phyloP scores from a whole-genome alignment of 2,329 filamentous ascomycete genomes.

The Ceratocystis harringtonii region DNA sequence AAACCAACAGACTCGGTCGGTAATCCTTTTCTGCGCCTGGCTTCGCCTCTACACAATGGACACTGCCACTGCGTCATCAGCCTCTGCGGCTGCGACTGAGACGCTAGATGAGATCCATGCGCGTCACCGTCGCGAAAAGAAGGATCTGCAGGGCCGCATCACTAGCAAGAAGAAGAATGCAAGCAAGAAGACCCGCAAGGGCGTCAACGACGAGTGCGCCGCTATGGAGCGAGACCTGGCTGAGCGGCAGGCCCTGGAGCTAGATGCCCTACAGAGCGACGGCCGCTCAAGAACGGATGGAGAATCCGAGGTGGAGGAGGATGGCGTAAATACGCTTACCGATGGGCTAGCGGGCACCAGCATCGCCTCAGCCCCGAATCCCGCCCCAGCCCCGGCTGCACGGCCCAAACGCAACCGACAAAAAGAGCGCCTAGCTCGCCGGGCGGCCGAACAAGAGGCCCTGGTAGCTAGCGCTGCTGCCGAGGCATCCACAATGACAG shows the following conservation, averaged over 20 bases:
- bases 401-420: conserved; percentile 69
- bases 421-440: conserved; percentile 77
- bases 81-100: conserved; percentile 22
- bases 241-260: conserved; percentile 50
- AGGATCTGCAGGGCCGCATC: conserved; percentile 68
- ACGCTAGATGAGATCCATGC: conserved; percentile 61
- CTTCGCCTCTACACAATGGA: background rate
- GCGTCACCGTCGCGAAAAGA: conserved; percentile 75
- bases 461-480: conserved; percentile 36
- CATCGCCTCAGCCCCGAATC: background rate
- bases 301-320: conserved; percentile 13
- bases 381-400: conserved; percentile 13
- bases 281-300: background rate
- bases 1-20: too few relatives aligned
- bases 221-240: conserved; percentile 50
- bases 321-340: conserved; percentile 11
- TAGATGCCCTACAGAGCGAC: conserved; percentile 27
- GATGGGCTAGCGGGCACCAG: conserved; percentile 17
- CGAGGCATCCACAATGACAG: conserved; percentile 61
- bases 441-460: conserved; percentile 70
- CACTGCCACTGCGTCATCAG: too few relatives aligned
- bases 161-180: conserved; percentile 96
- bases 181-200: conserved; percentile 69
- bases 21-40: too few relatives aligned
- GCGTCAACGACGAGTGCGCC: conserved; percentile 62